Evolutionary conservation across 2,329 filamentous ascomycete genomes (phyloP).

Genomic region (Colletotrichum sp.): DNA sequence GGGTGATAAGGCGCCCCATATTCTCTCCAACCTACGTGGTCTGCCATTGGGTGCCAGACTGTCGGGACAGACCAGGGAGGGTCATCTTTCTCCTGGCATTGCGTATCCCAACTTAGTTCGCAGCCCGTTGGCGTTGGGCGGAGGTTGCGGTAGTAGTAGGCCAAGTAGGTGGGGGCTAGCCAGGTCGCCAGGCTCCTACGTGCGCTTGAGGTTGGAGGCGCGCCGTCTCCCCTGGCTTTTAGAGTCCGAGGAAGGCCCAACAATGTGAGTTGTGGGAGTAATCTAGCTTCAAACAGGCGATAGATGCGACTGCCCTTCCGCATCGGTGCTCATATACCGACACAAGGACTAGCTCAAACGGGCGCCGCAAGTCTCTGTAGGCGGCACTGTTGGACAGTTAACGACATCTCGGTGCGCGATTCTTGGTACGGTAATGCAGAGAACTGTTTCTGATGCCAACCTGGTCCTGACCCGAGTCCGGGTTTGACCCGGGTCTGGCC

Average conservation of each 20-base stretch:
- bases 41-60: constrained; percentile 1
- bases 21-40: background rate
- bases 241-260: background rate
- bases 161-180: background rate
- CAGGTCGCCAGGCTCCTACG: background rate
- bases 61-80: background rate
- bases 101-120: background rate
- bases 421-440: background rate
- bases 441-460: background rate
- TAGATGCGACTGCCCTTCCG: background rate
- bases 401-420: background rate
- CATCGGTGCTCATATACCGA: background rate
- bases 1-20: background rate
- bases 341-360: background rate
- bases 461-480: background rate
- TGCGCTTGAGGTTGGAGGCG: background rate
- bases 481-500: background rate
- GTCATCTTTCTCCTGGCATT: background rate
- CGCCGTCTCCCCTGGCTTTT: background rate
- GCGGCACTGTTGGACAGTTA: background rate
- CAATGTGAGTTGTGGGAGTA: background rate
- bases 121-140: background rate
- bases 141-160: background rate
- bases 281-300: background rate
- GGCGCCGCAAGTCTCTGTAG: background rate